Base-by-base conservation (phyloP, 2,329 filamentous ascomycete species). In the Geoglossum cookeanum region DNA sequence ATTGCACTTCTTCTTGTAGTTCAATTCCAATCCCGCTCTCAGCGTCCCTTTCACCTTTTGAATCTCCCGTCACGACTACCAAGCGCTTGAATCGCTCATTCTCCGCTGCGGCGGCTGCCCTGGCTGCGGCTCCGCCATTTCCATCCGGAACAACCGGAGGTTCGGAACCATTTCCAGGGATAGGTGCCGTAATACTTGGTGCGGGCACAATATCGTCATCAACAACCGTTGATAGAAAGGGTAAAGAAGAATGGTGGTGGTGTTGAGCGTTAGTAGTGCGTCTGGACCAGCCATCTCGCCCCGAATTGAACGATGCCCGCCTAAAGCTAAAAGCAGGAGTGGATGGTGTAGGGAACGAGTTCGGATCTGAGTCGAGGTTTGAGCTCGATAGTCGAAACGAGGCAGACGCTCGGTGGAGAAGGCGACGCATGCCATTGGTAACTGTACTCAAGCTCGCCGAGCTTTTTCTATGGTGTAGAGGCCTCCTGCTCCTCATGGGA, bases 1-100 rank as follows among this genome's bases (percentile, higher is more conserved):
- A 11, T 33, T 58, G 37, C 13, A 5, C 22, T 30, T 39, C 51
- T 58, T 71, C 69, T 27, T 67, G 68, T 56, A 73, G 57, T 57
- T 71, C 68, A 55, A 75, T 74, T 22, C 71, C 72, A 59, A 75
- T 75, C 9, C 73, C 73, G 63, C 73, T 75, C 62, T 75, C 73
- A 2, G 73, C 71, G 61, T 75, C 73, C 55, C 63, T 64, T 59
- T 56, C 51, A 37, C 8, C 53, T 52, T 17, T 57, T 60, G 59
- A 64, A 65, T 48, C 37, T 17, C 30, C 30, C 3, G 6, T 15
- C 44, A 48, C 47, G 27, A 48, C 33, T n/a, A 57, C 55, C 13
- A 55, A 32, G 8, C 47, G 51, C 7, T 55, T 58, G 11, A 58
- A 51, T 15, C 47, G 37, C 13, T 58, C 51, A 55, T 58, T 58